Evolutionary conservation across 2,329 filamentous ascomycete genomes (phyloP).

Genomic region (Aspergillus sp.): DNA sequence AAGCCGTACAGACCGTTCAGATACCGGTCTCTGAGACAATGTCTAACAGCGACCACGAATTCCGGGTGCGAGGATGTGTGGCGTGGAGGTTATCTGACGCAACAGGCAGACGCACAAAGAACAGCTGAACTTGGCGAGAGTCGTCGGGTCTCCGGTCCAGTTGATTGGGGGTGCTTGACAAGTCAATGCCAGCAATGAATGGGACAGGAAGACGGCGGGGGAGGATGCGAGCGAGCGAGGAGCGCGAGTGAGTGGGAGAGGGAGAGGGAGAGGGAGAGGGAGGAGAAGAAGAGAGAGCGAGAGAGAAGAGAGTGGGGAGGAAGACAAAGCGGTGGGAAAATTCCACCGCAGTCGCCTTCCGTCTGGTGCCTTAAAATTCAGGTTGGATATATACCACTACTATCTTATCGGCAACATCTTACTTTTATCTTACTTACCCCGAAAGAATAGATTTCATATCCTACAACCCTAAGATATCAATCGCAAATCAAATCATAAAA

Average conservation of each 20-base stretch:
- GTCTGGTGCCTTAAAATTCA: neutral
- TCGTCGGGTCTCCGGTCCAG: constrained; percentile 30
- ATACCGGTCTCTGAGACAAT: no score
- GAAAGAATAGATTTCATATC: no score
- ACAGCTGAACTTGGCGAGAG: constrained; percentile 17
- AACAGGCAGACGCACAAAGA: constrained; percentile 21
- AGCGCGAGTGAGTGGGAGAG: constrained; percentile 18
- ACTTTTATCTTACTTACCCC: no score
- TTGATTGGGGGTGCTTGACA: constrained; percentile 46
- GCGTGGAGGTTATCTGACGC: constrained; percentile 19
- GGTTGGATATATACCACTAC: no score
- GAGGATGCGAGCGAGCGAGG: constrained; percentile 24
- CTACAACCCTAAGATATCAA: neutral
- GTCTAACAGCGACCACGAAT: neutral
- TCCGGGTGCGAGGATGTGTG: constrained; percentile 13
- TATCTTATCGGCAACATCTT: no score
- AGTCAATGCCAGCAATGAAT: constrained; percentile 50
- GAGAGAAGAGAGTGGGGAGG: no score
- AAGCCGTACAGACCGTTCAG: no score
- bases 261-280: constrained; percentile 1
- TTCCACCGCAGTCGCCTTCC: neutral
- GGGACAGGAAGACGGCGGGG: constrained; percentile 28
- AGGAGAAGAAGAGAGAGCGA: neutral
- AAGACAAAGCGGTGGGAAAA: neutral
- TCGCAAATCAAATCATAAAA: neutral